Evolutionary conservation across 208 protist genomes (phyloP).

Genomic region (Wallacemonas sp.): DNA sequence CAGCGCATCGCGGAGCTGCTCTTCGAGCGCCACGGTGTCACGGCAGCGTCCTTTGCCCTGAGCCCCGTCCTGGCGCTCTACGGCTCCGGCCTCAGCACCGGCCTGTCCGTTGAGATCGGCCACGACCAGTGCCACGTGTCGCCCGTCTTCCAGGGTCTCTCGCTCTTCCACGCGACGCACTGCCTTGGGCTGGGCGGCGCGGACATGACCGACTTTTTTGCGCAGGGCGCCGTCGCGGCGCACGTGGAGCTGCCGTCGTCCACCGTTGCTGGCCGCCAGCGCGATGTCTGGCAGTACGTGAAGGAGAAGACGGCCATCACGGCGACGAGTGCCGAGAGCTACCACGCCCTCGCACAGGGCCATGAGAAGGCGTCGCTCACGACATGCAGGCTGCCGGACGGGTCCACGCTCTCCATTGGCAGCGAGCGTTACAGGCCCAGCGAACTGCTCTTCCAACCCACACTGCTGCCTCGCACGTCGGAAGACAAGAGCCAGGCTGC

Average conservation of each 20-base stretch:
- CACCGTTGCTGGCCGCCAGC: constrained; percentile 41
- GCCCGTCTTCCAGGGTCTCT: constrained; percentile 97
- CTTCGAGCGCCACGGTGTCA: constrained; percentile 81
- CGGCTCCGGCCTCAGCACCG: constrained; percentile 80
- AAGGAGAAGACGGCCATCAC: constrained; percentile 85
- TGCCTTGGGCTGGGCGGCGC: constrained; percentile 79
- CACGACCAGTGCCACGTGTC: constrained; percentile 97
- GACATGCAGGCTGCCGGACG: constrained; percentile 75
- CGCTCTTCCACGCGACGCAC: constrained; percentile 92
- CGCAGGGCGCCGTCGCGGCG: constrained; percentile 8
- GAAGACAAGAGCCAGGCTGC: constrained; percentile 39
- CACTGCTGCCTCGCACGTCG: constrained; percentile 40
- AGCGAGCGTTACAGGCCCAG: constrained; percentile 54
- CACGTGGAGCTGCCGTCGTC: constrained; percentile 31
- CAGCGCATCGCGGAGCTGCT: constrained; percentile 87
- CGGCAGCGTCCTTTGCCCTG: constrained; percentile 62
- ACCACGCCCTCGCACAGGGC: neutral
- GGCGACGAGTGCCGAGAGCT: constrained; percentile 31
- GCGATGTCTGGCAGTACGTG: constrained; percentile 75
- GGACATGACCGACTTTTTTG: constrained; percentile 61
- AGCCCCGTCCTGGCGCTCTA: constrained; percentile 91
- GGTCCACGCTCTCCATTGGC: constrained; percentile 65
- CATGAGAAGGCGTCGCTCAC: constrained; percentile 22
- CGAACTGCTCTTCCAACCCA: constrained; percentile 81
- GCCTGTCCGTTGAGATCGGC: constrained; percentile 94